phyloP scores from a whole-genome alignment of 177 flowering plant species.

The Vitis hybrid region DNA sequence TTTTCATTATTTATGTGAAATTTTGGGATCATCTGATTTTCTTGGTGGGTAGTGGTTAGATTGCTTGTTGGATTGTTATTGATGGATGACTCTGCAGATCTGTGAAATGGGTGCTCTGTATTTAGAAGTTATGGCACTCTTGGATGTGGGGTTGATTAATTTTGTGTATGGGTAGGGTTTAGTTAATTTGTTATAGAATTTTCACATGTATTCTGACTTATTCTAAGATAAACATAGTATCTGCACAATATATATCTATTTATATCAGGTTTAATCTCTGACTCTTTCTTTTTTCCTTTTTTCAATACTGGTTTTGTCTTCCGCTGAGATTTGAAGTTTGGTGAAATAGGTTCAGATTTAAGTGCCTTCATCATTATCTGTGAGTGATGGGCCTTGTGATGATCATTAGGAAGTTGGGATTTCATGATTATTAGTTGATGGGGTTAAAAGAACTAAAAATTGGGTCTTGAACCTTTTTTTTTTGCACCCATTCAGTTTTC shows the following conservation, averaged over 20 bases:
- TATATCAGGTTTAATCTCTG: too few species aligned
- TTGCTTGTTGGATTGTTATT: constrained; percentile 1
- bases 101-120: constrained; percentile 1
- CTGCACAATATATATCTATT: too few species aligned
- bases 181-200: neutral
- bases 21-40: neutral
- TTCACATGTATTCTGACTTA: neutral
- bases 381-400: neutral
- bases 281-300: too few species aligned
- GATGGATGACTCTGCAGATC: constrained; percentile 16
- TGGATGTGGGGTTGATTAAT: neutral
- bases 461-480: too few species aligned
- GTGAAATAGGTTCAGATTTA: neutral
- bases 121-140: neutral
- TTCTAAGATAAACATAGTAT: too few species aligned
- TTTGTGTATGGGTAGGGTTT: neutral
- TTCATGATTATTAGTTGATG: neutral
- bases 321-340: neutral
- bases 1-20: neutral
- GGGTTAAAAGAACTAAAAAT: neutral
- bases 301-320: neutral
- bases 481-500: too few species aligned
- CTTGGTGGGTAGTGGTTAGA: neutral
- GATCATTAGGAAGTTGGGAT: neutral
- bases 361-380: neutral